Evolutionary conservation across 495 filamentous ascomycete species (phyloP).

Genomic region (Xanthoparmelia taractica): DNA sequence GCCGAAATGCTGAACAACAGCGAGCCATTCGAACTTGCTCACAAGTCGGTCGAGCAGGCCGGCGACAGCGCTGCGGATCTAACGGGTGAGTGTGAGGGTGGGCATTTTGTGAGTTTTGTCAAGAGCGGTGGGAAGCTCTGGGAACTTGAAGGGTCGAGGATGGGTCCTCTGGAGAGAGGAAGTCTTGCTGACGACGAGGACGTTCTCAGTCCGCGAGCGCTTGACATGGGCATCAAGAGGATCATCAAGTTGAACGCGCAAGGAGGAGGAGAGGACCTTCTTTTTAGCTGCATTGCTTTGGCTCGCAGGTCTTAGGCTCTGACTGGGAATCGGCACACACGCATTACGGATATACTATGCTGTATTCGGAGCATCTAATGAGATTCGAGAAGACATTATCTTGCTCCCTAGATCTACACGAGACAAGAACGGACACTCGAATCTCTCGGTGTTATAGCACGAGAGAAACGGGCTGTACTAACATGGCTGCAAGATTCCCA

Average conservation of each 20-base stretch:
- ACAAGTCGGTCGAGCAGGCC: constrained; percentile 39
- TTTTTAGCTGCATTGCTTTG: constrained; percentile 18
- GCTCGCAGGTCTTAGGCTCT: constrained; percentile 8
- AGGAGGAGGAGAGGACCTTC: constrained; percentile 24
- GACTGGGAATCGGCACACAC: not conserved
- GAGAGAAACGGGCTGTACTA: constrained; percentile 1
- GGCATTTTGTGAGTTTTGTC: constrained; percentile 80
- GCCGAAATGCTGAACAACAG: constrained; percentile 62
- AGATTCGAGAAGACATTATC: not conserved
- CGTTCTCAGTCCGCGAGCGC: constrained; percentile 58
- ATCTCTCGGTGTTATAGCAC: not conserved
- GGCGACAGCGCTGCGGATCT: constrained; percentile 59
- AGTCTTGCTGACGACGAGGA: constrained; percentile 50
- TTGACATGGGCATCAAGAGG: constrained; percentile 48
- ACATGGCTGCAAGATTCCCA: not conserved
- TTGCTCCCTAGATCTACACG: not conserved
- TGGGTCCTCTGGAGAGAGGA: constrained; percentile 59
- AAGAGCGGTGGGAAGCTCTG: constrained; percentile 63
- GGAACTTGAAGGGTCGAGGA: constrained; percentile 75
- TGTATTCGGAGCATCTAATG: not conserved
- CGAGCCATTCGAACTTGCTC: constrained; percentile 14
- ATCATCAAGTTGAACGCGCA: constrained; percentile 20
- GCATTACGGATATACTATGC: not conserved
- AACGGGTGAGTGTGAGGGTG: constrained; percentile 25
- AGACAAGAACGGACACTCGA: not conserved